These are phyloP conservation scores for Saturnispora halmiae DNA, from an alignment of 805 yeast genomes.

Conservation along the genomic window DNA sequence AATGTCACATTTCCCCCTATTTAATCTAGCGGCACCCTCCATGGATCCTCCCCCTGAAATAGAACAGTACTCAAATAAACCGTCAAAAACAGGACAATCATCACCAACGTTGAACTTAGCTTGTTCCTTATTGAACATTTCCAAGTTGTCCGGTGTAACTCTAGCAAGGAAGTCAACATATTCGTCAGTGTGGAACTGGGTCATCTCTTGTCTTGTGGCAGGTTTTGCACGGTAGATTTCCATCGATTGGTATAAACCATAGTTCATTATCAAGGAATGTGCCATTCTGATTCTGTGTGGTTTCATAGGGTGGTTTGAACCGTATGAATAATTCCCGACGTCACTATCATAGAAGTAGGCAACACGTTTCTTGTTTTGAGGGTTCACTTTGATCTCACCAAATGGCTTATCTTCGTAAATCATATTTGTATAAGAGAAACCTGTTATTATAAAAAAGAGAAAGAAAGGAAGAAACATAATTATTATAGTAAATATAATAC, in stretches of 20 bases:
- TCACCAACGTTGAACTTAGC: conserved; percentile 93
- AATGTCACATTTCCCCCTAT: conserved; percentile 76
- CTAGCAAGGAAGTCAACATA: conserved; percentile 86
- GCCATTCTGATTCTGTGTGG: conserved; percentile 99
- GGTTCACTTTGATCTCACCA: conserved; percentile 49
- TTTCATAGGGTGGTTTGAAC: conserved; percentile 98
- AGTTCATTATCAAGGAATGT: conserved; percentile 92
- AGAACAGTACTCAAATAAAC: conserved; percentile 64
- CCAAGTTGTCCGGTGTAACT: conserved; percentile 88
- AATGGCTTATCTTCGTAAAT: conserved; percentile 49
- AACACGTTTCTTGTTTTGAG: conserved; percentile 50
- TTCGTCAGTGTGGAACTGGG: conserved; percentile 97
- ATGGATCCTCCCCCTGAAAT: conserved; percentile 84
- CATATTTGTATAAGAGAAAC: conserved; percentile 29
- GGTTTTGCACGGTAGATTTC: conserved; percentile 96
- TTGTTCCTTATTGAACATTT: conserved; percentile 78
- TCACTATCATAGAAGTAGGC: conserved; percentile 84
- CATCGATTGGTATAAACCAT: conserved; percentile 93
- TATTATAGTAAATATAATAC: neutral
- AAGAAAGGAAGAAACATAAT: neutral
- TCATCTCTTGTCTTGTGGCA: conserved; percentile 96
- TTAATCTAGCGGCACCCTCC: conserved; percentile 81
- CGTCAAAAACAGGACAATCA: conserved; percentile 81
- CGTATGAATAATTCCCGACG: conserved; percentile 96
- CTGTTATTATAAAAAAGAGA: neutral